phyloP scores from a whole-genome alignment of 2,329 filamentous ascomycete species.

The Didymella lethalis region DNA sequence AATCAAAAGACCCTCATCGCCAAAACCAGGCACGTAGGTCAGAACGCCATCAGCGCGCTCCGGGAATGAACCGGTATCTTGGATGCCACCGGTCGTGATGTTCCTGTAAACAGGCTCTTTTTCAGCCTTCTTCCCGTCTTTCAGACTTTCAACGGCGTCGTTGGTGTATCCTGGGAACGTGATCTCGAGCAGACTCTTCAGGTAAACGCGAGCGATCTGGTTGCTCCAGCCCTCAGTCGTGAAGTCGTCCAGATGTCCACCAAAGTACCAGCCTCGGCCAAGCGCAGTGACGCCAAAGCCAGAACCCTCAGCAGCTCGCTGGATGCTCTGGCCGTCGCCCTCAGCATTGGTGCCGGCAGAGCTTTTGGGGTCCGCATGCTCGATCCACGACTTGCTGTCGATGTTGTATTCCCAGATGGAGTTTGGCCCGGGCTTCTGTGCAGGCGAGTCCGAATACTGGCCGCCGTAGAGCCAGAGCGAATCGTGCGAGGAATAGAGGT shows the following conservation, averaged over 20 bases:
- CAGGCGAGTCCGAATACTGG: conserved; percentile 71
- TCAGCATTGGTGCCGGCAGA: conserved; percentile 70
- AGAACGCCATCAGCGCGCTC: conserved; percentile 77
- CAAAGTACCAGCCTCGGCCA: conserved; percentile 79
- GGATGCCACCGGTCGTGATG: conserved; percentile 74
- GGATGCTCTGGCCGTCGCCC: conserved; percentile 63
- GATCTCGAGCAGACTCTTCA: conserved; percentile 78
- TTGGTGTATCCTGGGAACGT: conserved; percentile 76
- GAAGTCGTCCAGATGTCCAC: conserved; percentile 73
- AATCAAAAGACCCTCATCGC: conserved; percentile 76
- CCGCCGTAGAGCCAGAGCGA: conserved; percentile 78
- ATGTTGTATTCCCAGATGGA: conserved; percentile 77
- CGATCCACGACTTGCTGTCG: conserved; percentile 65
- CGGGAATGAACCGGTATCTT: conserved; percentile 71
- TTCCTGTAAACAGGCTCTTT: conserved; percentile 73
- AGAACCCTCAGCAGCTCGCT: conserved; percentile 76
- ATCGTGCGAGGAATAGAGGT: conserved; percentile 76
- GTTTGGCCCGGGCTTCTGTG: conserved; percentile 63
- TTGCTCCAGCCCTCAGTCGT: conserved; percentile 74
- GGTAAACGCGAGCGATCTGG: conserved; percentile 68
- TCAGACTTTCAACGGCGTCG: conserved; percentile 65
- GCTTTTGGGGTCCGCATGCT: conserved; percentile 68
- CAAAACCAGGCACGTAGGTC: conserved; percentile 79
- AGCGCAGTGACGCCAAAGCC: conserved; percentile 73
- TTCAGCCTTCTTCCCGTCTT: conserved; percentile 64